These are phyloP conservation scores for Chaetothyriales sp. DNA, from an alignment of 2,329 filamentous ascomycete genomes.

Conservation along the genomic window DNA sequence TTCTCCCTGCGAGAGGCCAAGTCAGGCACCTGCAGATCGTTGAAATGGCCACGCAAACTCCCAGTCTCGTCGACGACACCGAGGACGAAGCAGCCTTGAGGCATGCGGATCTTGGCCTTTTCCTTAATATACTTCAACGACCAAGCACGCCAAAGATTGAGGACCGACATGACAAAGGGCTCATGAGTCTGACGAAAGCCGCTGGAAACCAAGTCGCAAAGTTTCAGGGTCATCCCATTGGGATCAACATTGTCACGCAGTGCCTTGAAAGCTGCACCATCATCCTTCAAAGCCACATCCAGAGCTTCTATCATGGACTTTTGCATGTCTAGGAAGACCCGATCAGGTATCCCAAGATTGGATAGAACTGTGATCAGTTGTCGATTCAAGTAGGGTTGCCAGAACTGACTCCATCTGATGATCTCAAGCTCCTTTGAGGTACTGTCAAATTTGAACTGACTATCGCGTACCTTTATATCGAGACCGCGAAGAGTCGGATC, in stretches of 20 bases:
- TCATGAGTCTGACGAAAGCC: conserved; percentile 64
- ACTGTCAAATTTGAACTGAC: conserved; percentile 74
- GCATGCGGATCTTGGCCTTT: conserved; percentile 71
- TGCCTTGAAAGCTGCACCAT: conserved; percentile 48
- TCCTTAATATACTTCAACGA: conserved; percentile 81
- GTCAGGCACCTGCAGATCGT: conserved; percentile 25
- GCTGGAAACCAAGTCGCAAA: conserved; percentile 61
- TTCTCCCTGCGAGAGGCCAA: conserved; percentile 27
- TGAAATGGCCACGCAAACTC: conserved; percentile 55
- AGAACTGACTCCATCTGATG: conserved; percentile 62
- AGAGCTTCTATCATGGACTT: conserved; percentile 54
- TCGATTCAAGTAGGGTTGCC: conserved; percentile 68
- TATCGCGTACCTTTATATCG: conserved; percentile 64
- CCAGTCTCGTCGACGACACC: conserved; percentile 78
- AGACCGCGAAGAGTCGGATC: conserved; percentile 52
- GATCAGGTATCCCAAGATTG: conserved; percentile 53
- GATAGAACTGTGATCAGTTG: conserved; percentile 82
- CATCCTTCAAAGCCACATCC: conserved; percentile 52
- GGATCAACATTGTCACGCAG: conserved; percentile 67
- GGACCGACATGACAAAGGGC: conserved; percentile 64
- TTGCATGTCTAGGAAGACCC: conserved; percentile 55
- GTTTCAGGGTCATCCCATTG: conserved; percentile 59
- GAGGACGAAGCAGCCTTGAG: conserved; percentile 71
- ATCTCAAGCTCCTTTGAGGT: conserved; percentile 63
- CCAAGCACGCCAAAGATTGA: conserved; percentile 79